phyloP scores from a whole-genome alignment of 495 filamentous ascomycete species.

The Penicillium soppii region DNA sequence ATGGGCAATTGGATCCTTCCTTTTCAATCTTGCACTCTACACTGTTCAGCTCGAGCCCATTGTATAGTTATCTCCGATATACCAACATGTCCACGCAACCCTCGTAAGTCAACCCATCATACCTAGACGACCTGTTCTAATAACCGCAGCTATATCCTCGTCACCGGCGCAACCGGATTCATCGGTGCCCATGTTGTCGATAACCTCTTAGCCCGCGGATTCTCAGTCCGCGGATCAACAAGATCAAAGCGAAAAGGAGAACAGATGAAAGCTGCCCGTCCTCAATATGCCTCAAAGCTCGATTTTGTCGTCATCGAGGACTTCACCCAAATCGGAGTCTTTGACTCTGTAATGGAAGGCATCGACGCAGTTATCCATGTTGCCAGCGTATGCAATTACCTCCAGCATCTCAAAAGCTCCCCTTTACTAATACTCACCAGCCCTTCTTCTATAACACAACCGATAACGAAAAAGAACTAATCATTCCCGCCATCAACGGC shows the following conservation, averaged over 20 bases:
- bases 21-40: too few species aligned
- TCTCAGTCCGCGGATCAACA: constrained; percentile 38
- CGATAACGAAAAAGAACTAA: constrained; percentile 66
- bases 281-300: constrained; percentile 29
- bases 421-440: background rate
- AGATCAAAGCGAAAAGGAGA: constrained; percentile 30
- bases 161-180: constrained; percentile 43
- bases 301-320: constrained; percentile 40
- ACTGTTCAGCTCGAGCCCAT: too few species aligned
- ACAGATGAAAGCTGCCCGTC: constrained; percentile 29
- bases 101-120: background rate
- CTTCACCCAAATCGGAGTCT: constrained; percentile 33
- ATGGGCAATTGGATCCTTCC: too few species aligned
- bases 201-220: constrained; percentile 29
- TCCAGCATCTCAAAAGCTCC: background rate
- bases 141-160: constrained; percentile 26
- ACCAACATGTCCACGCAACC: constrained; percentile 1
- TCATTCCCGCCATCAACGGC: constrained; percentile 68
- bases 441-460: constrained; percentile 31
- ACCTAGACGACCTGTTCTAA: background rate
- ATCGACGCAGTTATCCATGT: constrained; percentile 42
- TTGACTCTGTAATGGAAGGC: constrained; percentile 32
- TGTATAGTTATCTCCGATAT: too few species aligned
- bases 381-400: constrained; percentile 36
- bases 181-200: constrained; percentile 43